Evolutionary conservation across 768 basidiomycete genomes (phyloP), one percentile per base, ranked within the genome.

Genomic region (Tephrocybe sp.): DNA sequence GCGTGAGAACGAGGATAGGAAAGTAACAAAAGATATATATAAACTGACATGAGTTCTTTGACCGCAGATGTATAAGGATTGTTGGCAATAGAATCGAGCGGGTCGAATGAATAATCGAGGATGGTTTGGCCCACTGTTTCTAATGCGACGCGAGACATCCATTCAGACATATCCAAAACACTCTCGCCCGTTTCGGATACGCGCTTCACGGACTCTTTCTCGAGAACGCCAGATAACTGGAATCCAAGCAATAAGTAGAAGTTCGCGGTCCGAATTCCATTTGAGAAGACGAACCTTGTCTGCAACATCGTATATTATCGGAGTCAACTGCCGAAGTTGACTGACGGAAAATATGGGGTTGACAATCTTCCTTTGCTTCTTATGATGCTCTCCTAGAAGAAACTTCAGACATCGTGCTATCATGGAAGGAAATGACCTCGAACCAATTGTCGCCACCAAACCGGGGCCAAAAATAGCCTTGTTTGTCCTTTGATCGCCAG

Each of bases 321-420:
- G 75, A 2, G 74, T 66, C 50, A 79, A 55, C 16, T 67, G 61
- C 16, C 74, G 72, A 27, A 81, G 63, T 42, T 78, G 74, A 4
- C 70, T 62, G 4, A 67, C 64, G 1, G 75, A 74, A 55, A 81
- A 80, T 8, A 78, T 68, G 2, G 76, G 72, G 41, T 63, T 70
- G 36, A 79, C 71, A 31, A 77, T 64, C 57, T 77, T 77, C 16
- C 78, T 66, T 57, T 80, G 78, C 21, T 65, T 65, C 58, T 70
- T 70, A 55, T 80, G 78, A 56, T 71, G 57, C 56, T 69, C 62
- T 50, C 78, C 71, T 69, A 16, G n/a, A 47, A 5, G 27, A 3
- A 1, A 37, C n/a, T 44, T 46, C 37, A 39, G 31, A 21, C 23
- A n/a, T 43, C 4, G 23, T 43, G 45, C 36, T 7, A 43, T 16